These are phyloP conservation scores for Alternaria solani DNA, from an alignment of 2,329 filamentous ascomycete genomes.

Conservation along the genomic window DNA sequence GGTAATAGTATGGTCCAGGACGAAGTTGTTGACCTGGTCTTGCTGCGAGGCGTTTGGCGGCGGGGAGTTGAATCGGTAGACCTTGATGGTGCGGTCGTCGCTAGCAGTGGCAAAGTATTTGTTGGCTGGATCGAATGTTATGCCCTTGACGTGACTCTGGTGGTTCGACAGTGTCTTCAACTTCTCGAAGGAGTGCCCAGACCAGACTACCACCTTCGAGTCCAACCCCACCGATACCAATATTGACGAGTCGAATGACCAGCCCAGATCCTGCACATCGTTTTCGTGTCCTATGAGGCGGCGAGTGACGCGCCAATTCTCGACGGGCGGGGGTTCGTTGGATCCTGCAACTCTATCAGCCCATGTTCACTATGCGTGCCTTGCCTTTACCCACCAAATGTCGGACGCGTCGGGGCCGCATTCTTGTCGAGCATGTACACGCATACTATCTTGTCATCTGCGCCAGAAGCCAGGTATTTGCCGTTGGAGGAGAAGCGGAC, in stretches of 20 bases:
- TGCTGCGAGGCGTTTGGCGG: slow-evolving; percentile 90
- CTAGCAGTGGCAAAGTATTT: slow-evolving; percentile 99
- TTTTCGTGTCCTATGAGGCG: slow-evolving; percentile 97
- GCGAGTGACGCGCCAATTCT: slow-evolving; percentile 97
- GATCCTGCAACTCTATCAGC: slow-evolving; percentile 62
- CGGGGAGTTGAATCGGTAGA: slow-evolving; percentile 90
- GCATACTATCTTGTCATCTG: slow-evolving; percentile 98
- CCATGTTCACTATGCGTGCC: slow-evolving; percentile 12
- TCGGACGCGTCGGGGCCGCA: slow-evolving; percentile 76
- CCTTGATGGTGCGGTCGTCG: slow-evolving; percentile 95
- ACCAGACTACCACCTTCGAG: slow-evolving; percentile 98
- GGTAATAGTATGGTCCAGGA: slow-evolving; percentile 89
- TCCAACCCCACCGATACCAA: slow-evolving; percentile 95
- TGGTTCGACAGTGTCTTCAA: slow-evolving; percentile 92
- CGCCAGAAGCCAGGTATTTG: slow-evolving; percentile 93
- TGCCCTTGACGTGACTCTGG: slow-evolving; percentile 97
- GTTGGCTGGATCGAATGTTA: slow-evolving; percentile 97
- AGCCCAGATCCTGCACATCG: slow-evolving; percentile 96
- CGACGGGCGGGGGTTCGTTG: slow-evolving; percentile 89
- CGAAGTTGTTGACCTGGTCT: slow-evolving; percentile 96
- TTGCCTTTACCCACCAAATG: slow-evolving; percentile 70
- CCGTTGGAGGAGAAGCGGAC: slow-evolving; percentile 96
- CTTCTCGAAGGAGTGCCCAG: slow-evolving; percentile 96
- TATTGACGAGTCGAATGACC: slow-evolving; percentile 95
- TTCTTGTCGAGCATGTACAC: slow-evolving; percentile 91